Conservation (phyloP, 768 basidiomycete species). For the Macrocybe gigantea region DNA sequence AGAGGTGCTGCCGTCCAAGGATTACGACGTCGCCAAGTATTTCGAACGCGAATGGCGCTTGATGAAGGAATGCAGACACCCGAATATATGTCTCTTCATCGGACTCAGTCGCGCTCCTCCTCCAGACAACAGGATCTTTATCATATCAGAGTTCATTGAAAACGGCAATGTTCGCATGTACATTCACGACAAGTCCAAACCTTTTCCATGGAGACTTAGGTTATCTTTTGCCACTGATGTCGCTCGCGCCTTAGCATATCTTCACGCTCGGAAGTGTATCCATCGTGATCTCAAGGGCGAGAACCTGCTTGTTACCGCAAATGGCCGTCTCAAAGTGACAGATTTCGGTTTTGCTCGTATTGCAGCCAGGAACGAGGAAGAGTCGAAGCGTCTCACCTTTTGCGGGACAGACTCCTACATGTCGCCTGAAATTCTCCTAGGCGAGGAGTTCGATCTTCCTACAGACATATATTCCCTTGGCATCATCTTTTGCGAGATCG, state of each 20-base stretch:
- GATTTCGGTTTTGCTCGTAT: slow-evolving; percentile 98
- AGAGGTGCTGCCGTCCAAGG: slow-evolving; percentile 86
- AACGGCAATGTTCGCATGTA: slow-evolving; percentile 88
- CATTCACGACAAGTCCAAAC: slow-evolving; percentile 78
- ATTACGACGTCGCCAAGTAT: slow-evolving; percentile 95
- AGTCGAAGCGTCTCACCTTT: slow-evolving; percentile 79
- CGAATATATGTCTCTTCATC: slow-evolving; percentile 90
- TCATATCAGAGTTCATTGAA: slow-evolving; percentile 93
- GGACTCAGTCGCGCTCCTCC: slow-evolving; percentile 79
- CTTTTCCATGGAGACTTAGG: slow-evolving; percentile 91
- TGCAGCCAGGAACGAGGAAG: slow-evolving; percentile 87
- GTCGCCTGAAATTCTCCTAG: slow-evolving; percentile 93
- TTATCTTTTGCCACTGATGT: slow-evolving; percentile 95
- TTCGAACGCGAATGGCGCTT: slow-evolving; percentile 98
- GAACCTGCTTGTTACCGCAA: slow-evolving; percentile 91
- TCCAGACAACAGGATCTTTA: slow-evolving; percentile 83
- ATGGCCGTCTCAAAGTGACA: slow-evolving; percentile 95
- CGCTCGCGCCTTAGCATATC: slow-evolving; percentile 91
- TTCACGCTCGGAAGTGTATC: slow-evolving; percentile 88
- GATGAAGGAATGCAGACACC: slow-evolving; percentile 93
- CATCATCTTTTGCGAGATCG: slow-evolving; percentile 90
- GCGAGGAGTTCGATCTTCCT: slow-evolving; percentile 87
- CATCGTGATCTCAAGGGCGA: slow-evolving; percentile 95
- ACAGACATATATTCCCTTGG: slow-evolving; percentile 96
- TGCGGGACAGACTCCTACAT: slow-evolving; percentile 93